Conservation (phyloP, 495 filamentous ascomycete genomes). For the Aspergillus hancockii region DNA sequence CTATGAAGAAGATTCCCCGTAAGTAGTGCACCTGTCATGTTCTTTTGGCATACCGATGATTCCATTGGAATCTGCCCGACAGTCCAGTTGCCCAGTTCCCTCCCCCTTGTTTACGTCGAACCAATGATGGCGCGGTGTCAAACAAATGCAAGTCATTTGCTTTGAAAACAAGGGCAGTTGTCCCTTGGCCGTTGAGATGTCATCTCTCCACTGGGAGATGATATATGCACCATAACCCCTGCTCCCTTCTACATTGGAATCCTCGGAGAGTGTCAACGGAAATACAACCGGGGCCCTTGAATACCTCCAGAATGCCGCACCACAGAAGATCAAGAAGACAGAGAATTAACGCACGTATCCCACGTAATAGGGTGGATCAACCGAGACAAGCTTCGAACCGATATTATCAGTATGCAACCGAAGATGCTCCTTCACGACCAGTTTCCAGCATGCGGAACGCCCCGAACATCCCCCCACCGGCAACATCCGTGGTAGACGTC, state of each 20-base stretch:
- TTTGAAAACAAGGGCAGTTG: neutral
- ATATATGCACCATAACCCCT: neutral
- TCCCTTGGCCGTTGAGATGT: neutral
- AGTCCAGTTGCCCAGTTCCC: constrained; percentile 5
- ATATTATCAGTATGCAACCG: constrained; percentile 36
- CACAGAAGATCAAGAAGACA: constrained; percentile 16
- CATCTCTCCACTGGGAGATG: neutral
- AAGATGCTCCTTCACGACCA: constrained; percentile 46
- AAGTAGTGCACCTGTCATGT: constrained; percentile 12
- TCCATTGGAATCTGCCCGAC: constrained; percentile 13
- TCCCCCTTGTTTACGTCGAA: constrained; percentile 11
- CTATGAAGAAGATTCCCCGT: constrained; percentile 22
- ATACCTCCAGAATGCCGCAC: neutral
- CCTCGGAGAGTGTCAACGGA: neutral
- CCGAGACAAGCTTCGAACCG: constrained; percentile 23
- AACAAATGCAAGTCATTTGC: neutral
- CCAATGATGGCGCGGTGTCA: neutral
- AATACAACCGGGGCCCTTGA: neutral
- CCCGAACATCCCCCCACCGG: constrained; percentile 58
- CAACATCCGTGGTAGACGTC: constrained; percentile 42
- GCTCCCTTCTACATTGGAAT: neutral
- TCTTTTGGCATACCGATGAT: constrained; percentile 17
- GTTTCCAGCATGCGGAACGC: constrained; percentile 56
- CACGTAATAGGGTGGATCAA: constrained; percentile 27
- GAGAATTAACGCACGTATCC: constrained; percentile 27